Evolutionary conservation across 768 basidiomycete genomes (phyloP), one percentile per base, ranked within the genome.

Genomic region (Butyriboletus loyo): DNA sequence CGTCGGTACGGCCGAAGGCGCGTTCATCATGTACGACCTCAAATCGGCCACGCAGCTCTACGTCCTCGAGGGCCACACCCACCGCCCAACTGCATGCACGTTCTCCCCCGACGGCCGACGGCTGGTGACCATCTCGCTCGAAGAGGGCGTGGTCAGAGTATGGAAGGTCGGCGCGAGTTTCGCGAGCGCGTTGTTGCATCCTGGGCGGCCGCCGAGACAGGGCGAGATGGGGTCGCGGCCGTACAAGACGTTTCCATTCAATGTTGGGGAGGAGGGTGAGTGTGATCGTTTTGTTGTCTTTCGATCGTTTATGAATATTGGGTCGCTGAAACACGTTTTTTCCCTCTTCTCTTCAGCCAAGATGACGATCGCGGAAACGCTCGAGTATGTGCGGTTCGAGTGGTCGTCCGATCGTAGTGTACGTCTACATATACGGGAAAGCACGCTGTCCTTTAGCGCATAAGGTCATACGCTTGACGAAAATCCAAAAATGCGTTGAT

Each of bases 151-250:
- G 5, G 87, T 93, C 6, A 78, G 92, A 13, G 91, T 96, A 14
- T 99, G 97, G 97, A 98, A 98, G 64, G 94, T 98, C 6, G 96
- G 97, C 0, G 78, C 84, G 9, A 92, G 91, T 63, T 81, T 99
- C 57, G 77, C 85, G 22, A 94, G 92, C 57, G 42, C 30, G 24
- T 85, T 98, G 67, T 94, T 98, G 66, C 86, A 85, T 65, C 85
- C 91, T 2, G 95, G 95, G 2, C 88, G 87, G 7, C 95, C 93
- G 2, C 96, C 97, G 6, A 75, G 92, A 28, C 94, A 98, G 69
- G 93, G 94, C 0, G 80, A 84, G 59, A 75, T 80, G 24, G 89
- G 92, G 15, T 86, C 87, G 0, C 80, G 88, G 43, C 92, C 97
- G 1, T 98, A 82, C 77, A 98, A 96, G 71, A 87, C 85, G 4